A percentile compares a stretch with the other conserved stretches of the same genome.
These are phyloP conservation scores for Emmonsiellopsis sp. DNA, from an alignment of 2,329 filamentous ascomycete species.

Conservation along the genomic window DNA sequence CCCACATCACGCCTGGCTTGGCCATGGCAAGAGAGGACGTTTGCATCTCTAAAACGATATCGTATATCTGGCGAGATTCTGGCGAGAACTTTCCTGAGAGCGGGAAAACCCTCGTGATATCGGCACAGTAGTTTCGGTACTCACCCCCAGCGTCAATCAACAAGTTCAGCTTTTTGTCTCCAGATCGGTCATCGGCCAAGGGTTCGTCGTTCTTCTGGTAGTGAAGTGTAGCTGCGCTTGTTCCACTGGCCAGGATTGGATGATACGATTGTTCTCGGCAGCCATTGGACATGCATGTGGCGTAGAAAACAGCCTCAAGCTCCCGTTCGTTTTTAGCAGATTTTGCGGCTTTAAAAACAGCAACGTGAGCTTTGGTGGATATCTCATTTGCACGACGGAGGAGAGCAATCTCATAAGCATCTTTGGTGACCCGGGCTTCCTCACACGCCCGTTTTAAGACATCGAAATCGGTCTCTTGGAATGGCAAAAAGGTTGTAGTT, in stretches of 20 bases:
- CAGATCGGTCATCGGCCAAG: slow-evolving; percentile 44
- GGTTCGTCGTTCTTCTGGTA: slow-evolving; percentile 72
- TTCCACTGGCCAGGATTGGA: slow-evolving; percentile 76
- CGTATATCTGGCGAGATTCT: slow-evolving; percentile 65
- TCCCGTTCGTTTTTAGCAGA: slow-evolving; percentile 68
- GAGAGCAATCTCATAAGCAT: slow-evolving; percentile 73
- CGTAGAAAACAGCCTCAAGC: slow-evolving; percentile 68
- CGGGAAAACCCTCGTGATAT: slow-evolving; percentile 83
- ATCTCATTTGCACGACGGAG: slow-evolving; percentile 75
- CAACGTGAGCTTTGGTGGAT: slow-evolving; percentile 66
- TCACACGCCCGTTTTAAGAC: slow-evolving; percentile 66
- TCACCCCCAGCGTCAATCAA: slow-evolving; percentile 85
- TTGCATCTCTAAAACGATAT: slow-evolving; percentile 75
- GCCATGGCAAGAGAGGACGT: slow-evolving; percentile 60
- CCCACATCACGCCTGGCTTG: slow-evolving; percentile 60
- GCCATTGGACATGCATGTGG: slow-evolving; percentile 61
- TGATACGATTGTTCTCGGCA: slow-evolving; percentile 75
- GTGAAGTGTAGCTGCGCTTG: slow-evolving; percentile 78
- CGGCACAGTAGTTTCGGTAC: slow-evolving; percentile 75
- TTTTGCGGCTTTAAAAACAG: slow-evolving; percentile 57
- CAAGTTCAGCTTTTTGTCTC: slow-evolving; percentile 53
- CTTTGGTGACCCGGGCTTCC: slow-evolving; percentile 70
- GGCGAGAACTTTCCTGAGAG: slow-evolving; percentile 59
- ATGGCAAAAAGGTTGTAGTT: slow-evolving; percentile 60
- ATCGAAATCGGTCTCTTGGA: slow-evolving; percentile 53